Evolutionary conservation across 345 rosid species (phyloP).

Genomic region (Populus deltoides): DNA sequence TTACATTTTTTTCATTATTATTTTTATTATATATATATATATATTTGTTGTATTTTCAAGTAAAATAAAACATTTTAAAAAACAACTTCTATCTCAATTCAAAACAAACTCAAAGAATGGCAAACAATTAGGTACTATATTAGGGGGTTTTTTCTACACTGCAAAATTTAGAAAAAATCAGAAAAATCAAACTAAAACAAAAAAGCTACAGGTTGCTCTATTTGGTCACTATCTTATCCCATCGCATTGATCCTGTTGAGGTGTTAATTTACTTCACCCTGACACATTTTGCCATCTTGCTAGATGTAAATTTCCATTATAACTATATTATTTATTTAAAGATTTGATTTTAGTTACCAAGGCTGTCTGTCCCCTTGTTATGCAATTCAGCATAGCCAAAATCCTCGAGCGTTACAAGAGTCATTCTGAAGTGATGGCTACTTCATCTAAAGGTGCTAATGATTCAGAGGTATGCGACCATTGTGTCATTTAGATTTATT

Average conservation of each 20-base stretch:
- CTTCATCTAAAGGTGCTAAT: neutral
- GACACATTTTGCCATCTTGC: neutral
- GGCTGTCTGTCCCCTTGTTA: neutral
- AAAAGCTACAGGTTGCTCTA: too few species aligned
- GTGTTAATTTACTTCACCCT: neutral
- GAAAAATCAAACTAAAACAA: too few species aligned
- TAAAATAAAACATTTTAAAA: too few species aligned
- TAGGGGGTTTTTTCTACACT: too few species aligned
- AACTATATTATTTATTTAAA: neutral
- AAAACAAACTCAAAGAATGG: too few species aligned
- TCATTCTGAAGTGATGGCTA: neutral
- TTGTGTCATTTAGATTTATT: neutral
- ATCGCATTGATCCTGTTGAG: neutral
- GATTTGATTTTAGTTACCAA: neutral
- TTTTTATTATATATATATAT: too few species aligned
- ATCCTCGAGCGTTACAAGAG: neutral
- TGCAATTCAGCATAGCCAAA: neutral
- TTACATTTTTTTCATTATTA: too few species aligned
- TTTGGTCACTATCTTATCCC: neutral
- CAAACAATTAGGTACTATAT: too few species aligned
- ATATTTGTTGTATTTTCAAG: too few species aligned
- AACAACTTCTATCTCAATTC: too few species aligned
- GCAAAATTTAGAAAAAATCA: too few species aligned
- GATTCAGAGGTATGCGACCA: neutral
- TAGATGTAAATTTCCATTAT: neutral